Percentiles rank a stretch among this genome's conserved stretches.
Evolutionary conservation across 169 alveolate genomes (phyloP).

Genomic region (Cystoisospora suis): DNA sequence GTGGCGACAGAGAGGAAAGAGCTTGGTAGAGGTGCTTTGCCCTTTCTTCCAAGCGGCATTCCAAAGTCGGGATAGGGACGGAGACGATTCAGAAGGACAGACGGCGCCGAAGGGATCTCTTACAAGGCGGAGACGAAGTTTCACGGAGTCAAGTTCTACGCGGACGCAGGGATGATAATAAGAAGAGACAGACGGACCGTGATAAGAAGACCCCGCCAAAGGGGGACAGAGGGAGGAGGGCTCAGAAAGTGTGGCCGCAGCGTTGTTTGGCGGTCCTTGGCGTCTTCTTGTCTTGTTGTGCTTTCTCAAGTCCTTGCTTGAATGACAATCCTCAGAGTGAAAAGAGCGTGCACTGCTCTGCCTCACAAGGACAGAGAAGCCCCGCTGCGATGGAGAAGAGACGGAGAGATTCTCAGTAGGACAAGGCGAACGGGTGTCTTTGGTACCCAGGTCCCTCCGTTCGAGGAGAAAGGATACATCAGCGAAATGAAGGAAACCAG

Average conservation of each 20-base stretch:
- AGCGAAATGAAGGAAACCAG: neutral
- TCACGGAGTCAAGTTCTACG: neutral
- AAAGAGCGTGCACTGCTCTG: no score
- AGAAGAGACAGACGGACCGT: neutral
- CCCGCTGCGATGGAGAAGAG: neutral
- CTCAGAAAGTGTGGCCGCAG: no score
- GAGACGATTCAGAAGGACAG: no score
- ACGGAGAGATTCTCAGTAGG: neutral
- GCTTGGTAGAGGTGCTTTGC: no score
- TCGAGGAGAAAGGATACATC: conserved; percentile 26
- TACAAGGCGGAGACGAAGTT: conserved; percentile 15
- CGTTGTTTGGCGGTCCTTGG: neutral
- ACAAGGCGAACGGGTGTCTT: neutral
- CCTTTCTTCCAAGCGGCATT: no score
- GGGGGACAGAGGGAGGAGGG: no score
- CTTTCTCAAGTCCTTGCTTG: neutral
- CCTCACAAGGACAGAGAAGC: neutral
- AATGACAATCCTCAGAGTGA: no score
- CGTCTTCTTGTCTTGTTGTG: neutral
- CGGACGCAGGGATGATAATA: neutral
- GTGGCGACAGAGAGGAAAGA: no score
- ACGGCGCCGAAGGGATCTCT: no score
- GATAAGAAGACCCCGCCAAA: no score
- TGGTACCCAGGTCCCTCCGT: neutral
- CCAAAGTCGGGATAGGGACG: no score